phyloP scores from a whole-genome alignment of 352 stramenopile species.

The Globisporangium uncinulatum region DNA sequence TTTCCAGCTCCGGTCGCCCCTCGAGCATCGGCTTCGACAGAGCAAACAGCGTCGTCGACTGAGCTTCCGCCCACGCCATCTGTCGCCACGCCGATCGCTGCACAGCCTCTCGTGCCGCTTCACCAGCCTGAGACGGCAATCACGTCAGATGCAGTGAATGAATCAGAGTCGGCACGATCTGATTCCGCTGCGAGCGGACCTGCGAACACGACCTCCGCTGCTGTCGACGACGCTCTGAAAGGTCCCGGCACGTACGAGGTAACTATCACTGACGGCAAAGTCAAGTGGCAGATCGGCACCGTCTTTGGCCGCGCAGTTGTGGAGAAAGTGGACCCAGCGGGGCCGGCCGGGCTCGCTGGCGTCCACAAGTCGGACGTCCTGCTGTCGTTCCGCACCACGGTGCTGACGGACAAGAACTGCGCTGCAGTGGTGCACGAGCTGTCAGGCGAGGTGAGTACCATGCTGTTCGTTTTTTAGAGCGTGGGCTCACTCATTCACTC shows the following conservation, averaged over 20 bases:
- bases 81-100: slow-evolving; percentile 38
- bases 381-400: slow-evolving; percentile 61
- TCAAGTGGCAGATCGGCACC: slow-evolving; percentile 80
- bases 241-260: slow-evolving; percentile 76
- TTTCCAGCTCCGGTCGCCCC: slow-evolving; percentile 18
- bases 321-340: slow-evolving; percentile 60
- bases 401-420: slow-evolving; percentile 78
- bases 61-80: slow-evolving; percentile 31
- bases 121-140: slow-evolving; percentile 19
- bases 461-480: not conserved
- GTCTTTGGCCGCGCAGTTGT: slow-evolving; percentile 82
- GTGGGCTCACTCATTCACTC: not conserved
- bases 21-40: slow-evolving; percentile 13
- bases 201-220: slow-evolving; percentile 13
- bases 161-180: not conserved
- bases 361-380: slow-evolving; percentile 85
- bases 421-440: slow-evolving; percentile 68
- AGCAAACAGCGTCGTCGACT: slow-evolving; percentile 20
- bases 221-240: slow-evolving; percentile 40
- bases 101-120: slow-evolving; percentile 52
- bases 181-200: not conserved
- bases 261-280: slow-evolving; percentile 65
- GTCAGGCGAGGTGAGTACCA: slow-evolving; percentile 55
- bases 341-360: slow-evolving; percentile 55
- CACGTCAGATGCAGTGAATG: not conserved